These are phyloP conservation scores for Camellia oleifera DNA, from an alignment of 179 eudicot species.

Conservation along the genomic window DNA sequence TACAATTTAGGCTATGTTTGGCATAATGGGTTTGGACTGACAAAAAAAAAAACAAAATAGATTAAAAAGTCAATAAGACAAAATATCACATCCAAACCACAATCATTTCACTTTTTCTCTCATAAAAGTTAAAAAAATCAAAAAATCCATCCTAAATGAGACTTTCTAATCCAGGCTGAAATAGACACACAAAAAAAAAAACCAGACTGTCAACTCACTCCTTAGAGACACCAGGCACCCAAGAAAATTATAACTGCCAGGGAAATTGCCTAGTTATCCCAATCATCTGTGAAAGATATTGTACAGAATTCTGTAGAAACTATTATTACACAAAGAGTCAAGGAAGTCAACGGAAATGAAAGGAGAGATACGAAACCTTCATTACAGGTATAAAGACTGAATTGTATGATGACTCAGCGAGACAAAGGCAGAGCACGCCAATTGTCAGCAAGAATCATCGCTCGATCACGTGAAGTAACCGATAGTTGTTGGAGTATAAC, in stretches of 20 bases:
- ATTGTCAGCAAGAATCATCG: slow-evolving; percentile 60
- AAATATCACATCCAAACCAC: no score
- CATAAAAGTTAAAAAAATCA: no score
- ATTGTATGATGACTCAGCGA: slow-evolving; percentile 21
- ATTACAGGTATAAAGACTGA: neutral
- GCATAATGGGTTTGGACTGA: no score
- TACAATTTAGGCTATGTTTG: neutral
- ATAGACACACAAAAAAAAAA: no score
- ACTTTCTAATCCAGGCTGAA: no score
- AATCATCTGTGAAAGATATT: neutral
- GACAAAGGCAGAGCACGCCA: slow-evolving; percentile 82
- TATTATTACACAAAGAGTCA: neutral
- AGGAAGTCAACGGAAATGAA: neutral
- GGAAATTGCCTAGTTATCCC: neutral
- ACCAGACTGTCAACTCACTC: no score
- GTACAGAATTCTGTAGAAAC: neutral
- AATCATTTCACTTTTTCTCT: no score
- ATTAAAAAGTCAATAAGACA: no score
- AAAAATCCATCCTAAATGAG: no score
- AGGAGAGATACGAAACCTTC: neutral
- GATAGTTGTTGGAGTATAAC: slow-evolving; percentile 63
- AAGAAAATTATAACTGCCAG: neutral
- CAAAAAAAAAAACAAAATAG: no score
- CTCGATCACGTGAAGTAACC: slow-evolving; percentile 49
- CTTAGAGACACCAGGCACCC: neutral